Conservation (phyloP, 2,329 filamentous ascomycete genomes). For the Fusarium xyrophilum region DNA sequence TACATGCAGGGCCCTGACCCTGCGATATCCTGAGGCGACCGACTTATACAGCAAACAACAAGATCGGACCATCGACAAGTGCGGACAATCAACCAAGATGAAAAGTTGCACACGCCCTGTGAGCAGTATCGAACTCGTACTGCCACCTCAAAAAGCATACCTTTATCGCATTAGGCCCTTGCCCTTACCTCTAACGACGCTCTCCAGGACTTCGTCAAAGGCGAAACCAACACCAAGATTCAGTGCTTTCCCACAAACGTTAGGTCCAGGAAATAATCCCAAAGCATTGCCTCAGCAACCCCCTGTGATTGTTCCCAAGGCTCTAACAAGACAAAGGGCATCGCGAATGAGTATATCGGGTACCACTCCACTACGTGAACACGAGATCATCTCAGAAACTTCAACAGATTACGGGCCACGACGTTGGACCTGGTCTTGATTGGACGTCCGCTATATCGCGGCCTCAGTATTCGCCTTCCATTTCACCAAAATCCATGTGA, state of each 20-base stretch:
- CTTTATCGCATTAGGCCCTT: constrained; percentile 35
- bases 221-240: constrained; percentile 20
- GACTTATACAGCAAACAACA: background rate
- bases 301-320: constrained; percentile 10
- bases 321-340: constrained; percentile 25
- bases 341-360: constrained; percentile 32
- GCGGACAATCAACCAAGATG: constrained; percentile 19
- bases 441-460: constrained; percentile 18
- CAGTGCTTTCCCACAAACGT: constrained; percentile 27
- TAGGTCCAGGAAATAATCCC: constrained; percentile 32
- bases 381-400: constrained; percentile 50
- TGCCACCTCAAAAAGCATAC: constrained; percentile 36
- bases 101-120: constrained; percentile 19
- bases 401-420: constrained; percentile 51
- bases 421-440: constrained; percentile 43
- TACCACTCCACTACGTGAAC: constrained; percentile 28
- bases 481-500: constrained; percentile 26
- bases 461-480: constrained; percentile 25
- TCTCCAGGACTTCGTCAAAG: constrained; percentile 11
- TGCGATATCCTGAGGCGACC: constrained; percentile 5
- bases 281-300: constrained; percentile 27
- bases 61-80: background rate
- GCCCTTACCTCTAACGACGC: constrained; percentile 29
- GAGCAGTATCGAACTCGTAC: constrained; percentile 28
- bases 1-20: constrained; percentile 19